Evolutionary conservation across 371 early-diverging fungal species (phyloP).

Genomic region (Mucor irregularis): DNA sequence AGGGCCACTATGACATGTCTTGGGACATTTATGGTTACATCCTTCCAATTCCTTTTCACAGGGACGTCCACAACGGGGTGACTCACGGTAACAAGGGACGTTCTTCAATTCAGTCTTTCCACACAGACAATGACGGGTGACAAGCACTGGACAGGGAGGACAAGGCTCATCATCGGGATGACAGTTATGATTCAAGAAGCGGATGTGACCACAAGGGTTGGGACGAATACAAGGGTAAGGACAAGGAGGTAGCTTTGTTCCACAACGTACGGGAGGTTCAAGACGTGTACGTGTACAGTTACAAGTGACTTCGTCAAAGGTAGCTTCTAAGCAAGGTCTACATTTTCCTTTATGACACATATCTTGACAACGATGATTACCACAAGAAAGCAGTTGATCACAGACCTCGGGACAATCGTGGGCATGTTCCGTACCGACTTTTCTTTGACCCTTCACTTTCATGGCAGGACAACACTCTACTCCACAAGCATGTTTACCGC

Average conservation of each 20-base stretch:
- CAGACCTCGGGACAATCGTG: conserved; percentile 70
- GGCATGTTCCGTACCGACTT: conserved; percentile 32
- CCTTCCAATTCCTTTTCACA: conserved; percentile 68
- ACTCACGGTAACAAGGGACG: conserved; percentile 71
- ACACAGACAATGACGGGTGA: conserved; percentile 69
- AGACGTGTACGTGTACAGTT: conserved; percentile 74
- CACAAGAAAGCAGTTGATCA: conserved; percentile 67
- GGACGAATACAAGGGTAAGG: conserved; percentile 64
- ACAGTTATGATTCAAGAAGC: conserved; percentile 68
- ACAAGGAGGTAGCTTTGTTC: conserved; percentile 68
- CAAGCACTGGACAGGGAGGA: conserved; percentile 74
- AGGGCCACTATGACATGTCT: conserved; percentile 72
- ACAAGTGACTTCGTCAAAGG: conserved; percentile 71
- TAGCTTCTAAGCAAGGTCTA: conserved; percentile 68
- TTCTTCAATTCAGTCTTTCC: conserved; percentile 68
- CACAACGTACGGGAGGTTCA: conserved; percentile 77
- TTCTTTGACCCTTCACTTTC: conserved; percentile 38
- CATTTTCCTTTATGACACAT: conserved; percentile 76
- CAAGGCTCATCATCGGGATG: conserved; percentile 74
- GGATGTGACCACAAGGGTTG: conserved; percentile 71
- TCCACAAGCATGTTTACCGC: conserved; percentile 69
- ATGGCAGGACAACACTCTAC: conserved; percentile 59
- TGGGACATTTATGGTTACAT: conserved; percentile 70
- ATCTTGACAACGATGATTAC: conserved; percentile 64
- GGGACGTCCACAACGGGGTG: conserved; percentile 69